Evolutionary conservation across 306 rosid genomes (phyloP).

Genomic region (Chamaecrista fasciculata): DNA sequence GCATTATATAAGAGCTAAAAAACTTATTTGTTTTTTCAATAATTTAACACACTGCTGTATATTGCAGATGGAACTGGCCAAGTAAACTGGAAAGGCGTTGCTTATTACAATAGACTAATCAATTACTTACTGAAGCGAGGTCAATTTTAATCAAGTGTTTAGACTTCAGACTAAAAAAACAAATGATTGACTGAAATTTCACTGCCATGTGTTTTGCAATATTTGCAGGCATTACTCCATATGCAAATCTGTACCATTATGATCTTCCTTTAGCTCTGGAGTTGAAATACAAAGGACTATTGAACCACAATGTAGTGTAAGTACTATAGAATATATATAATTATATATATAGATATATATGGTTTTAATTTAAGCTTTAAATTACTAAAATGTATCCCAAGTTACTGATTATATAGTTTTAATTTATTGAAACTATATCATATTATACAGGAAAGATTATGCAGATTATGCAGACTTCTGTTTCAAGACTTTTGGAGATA

Average conservation of each 20-base stretch:
- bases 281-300: constrained; percentile 50
- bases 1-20: no score
- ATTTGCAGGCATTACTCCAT: constrained; percentile 58
- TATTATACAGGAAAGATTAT: constrained; percentile 49
- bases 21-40: no score
- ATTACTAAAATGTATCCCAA: no score
- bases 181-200: no score
- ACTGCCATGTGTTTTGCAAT: background rate
- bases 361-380: no score
- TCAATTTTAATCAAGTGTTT: background rate
- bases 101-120: constrained; percentile 62
- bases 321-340: constrained; percentile 12
- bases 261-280: constrained; percentile 64
- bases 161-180: background rate
- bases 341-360: no score
- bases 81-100: constrained; percentile 64
- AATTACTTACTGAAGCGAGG: constrained; percentile 58
- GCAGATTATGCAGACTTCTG: constrained; percentile 69
- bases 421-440: background rate
- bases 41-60: background rate
- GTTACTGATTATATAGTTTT: background rate
- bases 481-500: constrained; percentile 61
- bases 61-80: constrained; percentile 53
- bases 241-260: constrained; percentile 62
- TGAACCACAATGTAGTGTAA: constrained; percentile 57